Base-by-base conservation (phyloP, 768 basidiomycete genomes). In the Agrocybe pediades region DNA sequence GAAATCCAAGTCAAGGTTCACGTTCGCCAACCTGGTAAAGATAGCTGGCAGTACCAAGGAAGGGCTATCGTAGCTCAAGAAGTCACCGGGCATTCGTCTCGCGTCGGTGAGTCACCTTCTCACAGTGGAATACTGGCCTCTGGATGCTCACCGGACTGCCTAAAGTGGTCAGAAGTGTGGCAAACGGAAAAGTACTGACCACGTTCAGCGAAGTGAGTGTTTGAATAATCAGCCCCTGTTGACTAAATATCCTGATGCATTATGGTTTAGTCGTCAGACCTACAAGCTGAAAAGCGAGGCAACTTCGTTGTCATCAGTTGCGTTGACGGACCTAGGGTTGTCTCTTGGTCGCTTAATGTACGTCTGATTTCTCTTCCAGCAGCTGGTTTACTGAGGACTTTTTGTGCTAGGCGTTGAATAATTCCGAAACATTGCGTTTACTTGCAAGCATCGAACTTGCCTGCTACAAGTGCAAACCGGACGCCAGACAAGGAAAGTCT, bases 261-360 rank as follows among this genome's bases (percentile, higher is more conserved):
- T 19, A n/a, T n/a, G n/a, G 24, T 24, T 4, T 23, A 62, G 61
- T 49, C 40, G 41, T 59, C 47, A 36, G 61, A 48, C 49, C 56
- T 55, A 30, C 88, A 92, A 73, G 90, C 90, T 16, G 91, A 93
- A 71, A 90, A 89, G 70, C 82, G 91, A 58, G 91, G 91, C 48
- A 92, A 92, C 66, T 93, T 93, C 64, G 86, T 93, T 19, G 89
- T 93, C 23, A 81, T 93, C 49, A 86, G 88, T 40, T 88, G 87
- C 51, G 84, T 93, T 19, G 88, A 92, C 54, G 85, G 83, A 19
- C 66, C 76, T 36, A 82, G 80, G 39, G 90, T 93, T 36, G 75
- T 92, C 26, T 92, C 91, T 13, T 93, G 90, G 90, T 92, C 91
- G 25, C 67, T 92, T 54, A 92, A 92, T 63, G 90, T 90, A 61